These are phyloP conservation scores for Emydomyces testavorans DNA, from an alignment of 2,329 filamentous ascomycete genomes.

Conservation along the genomic window DNA sequence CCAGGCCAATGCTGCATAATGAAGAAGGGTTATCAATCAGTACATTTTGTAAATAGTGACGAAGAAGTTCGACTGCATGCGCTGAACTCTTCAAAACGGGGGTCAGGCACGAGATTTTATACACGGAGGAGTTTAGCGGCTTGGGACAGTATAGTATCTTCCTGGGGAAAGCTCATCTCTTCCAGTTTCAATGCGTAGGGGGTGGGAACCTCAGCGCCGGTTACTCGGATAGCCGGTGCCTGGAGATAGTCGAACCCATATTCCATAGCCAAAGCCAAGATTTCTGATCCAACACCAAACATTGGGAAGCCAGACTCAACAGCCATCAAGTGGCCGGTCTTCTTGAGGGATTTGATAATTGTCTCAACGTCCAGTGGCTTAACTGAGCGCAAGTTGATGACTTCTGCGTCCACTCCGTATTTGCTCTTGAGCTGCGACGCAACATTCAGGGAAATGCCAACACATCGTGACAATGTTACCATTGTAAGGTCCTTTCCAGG, in stretches of 20 bases:
- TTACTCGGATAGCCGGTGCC: constrained; percentile 84
- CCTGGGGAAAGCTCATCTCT: constrained; percentile 88
- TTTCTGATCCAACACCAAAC: constrained; percentile 85
- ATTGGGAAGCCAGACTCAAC: constrained; percentile 95
- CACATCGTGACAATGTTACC: constrained; percentile 85
- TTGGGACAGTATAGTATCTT: constrained; percentile 75
- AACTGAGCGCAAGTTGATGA: constrained; percentile 94
- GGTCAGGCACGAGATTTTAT: constrained; percentile 36
- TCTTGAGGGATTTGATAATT: constrained; percentile 96
- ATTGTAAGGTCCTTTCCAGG: constrained; percentile 92
- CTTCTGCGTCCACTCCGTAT: constrained; percentile 89
- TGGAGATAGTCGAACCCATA: constrained; percentile 97
- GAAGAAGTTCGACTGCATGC: background rate
- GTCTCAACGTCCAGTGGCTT: constrained; percentile 93
- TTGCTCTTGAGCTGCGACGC: constrained; percentile 90
- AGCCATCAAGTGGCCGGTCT: constrained; percentile 81
- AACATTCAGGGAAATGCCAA: constrained; percentile 78
- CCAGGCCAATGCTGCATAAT: constrained; percentile 6
- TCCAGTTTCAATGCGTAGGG: constrained; percentile 89
- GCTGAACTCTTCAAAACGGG: background rate
- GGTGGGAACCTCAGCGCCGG: constrained; percentile 92
- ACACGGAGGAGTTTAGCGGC: constrained; percentile 78
- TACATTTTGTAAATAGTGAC: constrained; percentile 6
- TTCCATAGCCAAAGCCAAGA: constrained; percentile 89
- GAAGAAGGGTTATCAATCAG: constrained; percentile 6